Percentiles rank a stretch among this genome's conserved stretches.
Conservation (phyloP, 345 rosid genomes). For the Fremontodendron californicum region DNA sequence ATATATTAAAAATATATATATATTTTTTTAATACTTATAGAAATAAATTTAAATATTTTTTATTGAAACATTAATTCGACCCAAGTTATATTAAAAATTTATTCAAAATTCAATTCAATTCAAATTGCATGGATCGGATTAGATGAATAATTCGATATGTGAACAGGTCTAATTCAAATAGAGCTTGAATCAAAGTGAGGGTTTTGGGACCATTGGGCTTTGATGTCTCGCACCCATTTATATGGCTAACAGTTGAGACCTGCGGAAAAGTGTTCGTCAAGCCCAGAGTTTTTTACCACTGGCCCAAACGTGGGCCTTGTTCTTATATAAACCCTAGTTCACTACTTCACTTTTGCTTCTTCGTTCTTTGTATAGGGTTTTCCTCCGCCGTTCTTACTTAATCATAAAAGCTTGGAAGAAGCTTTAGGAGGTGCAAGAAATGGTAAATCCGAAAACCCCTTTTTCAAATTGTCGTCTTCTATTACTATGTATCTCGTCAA, state of each 20-base stretch:
- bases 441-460: slow-evolving; percentile 1
- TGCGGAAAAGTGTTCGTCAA: neutral
- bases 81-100: too few relatives aligned
- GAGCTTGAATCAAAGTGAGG: too few relatives aligned
- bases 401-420: neutral
- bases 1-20: too few relatives aligned
- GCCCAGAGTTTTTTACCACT: neutral
- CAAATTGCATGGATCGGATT: too few relatives aligned
- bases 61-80: too few relatives aligned
- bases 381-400: slow-evolving; percentile 2
- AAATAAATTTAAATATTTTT: too few relatives aligned
- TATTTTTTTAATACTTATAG: too few relatives aligned
- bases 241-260: neutral
- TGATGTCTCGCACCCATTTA: neutral
- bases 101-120: too few relatives aligned
- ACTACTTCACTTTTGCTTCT: neutral
- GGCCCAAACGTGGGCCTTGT: neutral
- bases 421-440: neutral
- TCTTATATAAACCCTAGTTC: slow-evolving; percentile 4
- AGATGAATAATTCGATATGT: too few relatives aligned
- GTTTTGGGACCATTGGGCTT: neutral
- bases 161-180: too few relatives aligned
- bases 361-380: neutral
- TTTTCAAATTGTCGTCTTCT: neutral
- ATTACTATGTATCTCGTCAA: neutral